Evolutionary conservation across 441 rosid species (phyloP).

Genomic region (Capsella rubella): DNA sequence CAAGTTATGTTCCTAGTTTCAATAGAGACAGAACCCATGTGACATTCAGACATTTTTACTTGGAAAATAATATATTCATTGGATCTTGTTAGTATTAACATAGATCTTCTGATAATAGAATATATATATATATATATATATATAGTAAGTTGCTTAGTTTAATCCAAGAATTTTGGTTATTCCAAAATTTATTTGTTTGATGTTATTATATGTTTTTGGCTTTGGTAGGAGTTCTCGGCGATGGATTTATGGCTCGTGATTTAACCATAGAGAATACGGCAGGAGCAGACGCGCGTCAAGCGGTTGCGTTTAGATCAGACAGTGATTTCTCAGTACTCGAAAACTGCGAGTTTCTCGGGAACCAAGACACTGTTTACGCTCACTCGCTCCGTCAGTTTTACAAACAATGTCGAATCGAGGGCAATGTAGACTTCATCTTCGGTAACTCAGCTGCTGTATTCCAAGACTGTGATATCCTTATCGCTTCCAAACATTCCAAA

Average conservation of each 20-base stretch:
- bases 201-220: neutral
- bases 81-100: neutral
- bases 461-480: constrained; percentile 65
- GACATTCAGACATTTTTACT: constrained; percentile 8
- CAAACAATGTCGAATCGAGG: constrained; percentile 76
- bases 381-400: constrained; percentile 93
- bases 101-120: neutral
- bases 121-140: no score
- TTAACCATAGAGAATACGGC: constrained; percentile 86
- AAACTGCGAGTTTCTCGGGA: constrained; percentile 87
- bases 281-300: constrained; percentile 84
- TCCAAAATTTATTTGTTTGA: neutral
- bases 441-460: constrained; percentile 86
- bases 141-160: neutral
- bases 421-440: constrained; percentile 84
- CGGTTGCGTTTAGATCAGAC: constrained; percentile 90
- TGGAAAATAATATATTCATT: neutral
- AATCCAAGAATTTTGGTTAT: neutral
- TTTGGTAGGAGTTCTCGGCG: constrained; percentile 74
- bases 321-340: constrained; percentile 78
- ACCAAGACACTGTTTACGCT: constrained; percentile 91
- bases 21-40: constrained; percentile 27
- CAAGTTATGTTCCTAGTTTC: constrained; percentile 24
- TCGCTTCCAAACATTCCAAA: constrained; percentile 65
- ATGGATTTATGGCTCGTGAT: constrained; percentile 93